A percentile compares a stretch with the other conserved stretches of the same genome.
Evolutionary conservation across 441 rosid genomes (phyloP).

Genomic region (Populus hybrid): DNA sequence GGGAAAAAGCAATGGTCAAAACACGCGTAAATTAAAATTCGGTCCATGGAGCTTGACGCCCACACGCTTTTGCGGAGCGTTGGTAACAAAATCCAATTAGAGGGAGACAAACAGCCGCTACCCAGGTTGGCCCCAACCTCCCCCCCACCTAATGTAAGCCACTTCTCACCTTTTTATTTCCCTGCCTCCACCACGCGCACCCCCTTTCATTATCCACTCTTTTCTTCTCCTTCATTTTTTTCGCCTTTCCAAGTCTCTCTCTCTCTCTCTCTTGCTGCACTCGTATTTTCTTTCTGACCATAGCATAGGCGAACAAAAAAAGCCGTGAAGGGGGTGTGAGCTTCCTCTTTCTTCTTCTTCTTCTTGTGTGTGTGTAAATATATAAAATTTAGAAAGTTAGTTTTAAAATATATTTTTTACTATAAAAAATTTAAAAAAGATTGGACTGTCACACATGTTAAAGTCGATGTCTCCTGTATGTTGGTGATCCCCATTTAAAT

Average conservation of each 20-base stretch:
- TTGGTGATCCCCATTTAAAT: neutral
- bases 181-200: neutral
- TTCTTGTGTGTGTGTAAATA: no score
- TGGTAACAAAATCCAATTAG: neutral
- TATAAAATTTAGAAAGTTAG: neutral
- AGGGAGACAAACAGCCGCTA: slow-evolving; percentile 1
- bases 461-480: neutral
- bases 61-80: neutral
- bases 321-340: neutral
- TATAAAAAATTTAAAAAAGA: neutral
- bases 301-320: neutral
- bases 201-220: neutral
- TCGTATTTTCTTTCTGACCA: neutral
- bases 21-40: neutral
- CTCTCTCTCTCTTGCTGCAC: no score
- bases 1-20: neutral
- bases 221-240: neutral
- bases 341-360: neutral
- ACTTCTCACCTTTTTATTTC: neutral
- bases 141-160: neutral
- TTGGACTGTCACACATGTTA: neutral
- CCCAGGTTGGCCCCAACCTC: neutral
- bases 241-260: no score
- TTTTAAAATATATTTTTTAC: neutral
- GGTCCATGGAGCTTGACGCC: neutral